These are phyloP conservation scores for Pharnaceum exiguum DNA, from an alignment of 148 eudicot genomes.

Conservation along the genomic window DNA sequence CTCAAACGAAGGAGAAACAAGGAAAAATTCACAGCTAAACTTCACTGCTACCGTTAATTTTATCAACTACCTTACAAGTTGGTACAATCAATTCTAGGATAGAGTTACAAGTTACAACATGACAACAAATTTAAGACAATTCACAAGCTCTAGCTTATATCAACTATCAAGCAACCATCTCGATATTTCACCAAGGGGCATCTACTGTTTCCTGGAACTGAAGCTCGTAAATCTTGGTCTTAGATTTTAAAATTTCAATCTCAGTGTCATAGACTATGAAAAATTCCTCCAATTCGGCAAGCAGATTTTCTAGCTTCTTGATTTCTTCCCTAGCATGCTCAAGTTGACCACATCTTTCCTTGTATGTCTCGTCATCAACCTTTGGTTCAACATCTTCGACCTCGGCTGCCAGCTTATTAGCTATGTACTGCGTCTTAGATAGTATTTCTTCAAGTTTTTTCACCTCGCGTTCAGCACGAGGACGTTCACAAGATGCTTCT, in stretches of 20 bases:
- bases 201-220: slow-evolving; percentile 41
- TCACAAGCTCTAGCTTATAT: no score
- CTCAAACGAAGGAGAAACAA: no score
- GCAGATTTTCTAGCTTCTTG: slow-evolving; percentile 27
- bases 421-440: slow-evolving; percentile 25
- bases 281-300: slow-evolving; percentile 31
- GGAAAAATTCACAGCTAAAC: no score
- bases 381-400: slow-evolving; percentile 22
- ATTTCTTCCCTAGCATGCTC: slow-evolving; percentile 21
- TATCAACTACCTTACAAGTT: no score
- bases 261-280: slow-evolving; percentile 25
- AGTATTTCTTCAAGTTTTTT: slow-evolving; percentile 31
- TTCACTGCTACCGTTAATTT: no score
- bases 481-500: slow-evolving; percentile 31
- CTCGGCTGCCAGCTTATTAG: slow-evolving; percentile 15
- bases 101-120: no score
- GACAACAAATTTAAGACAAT: no score
- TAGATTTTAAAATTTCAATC: slow-evolving; percentile 26
- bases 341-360: not conserved
- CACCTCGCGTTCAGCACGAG: slow-evolving; percentile 28
- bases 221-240: slow-evolving; percentile 33
- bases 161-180: not conserved
- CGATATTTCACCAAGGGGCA: slow-evolving; percentile 45
- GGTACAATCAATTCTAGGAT: no score
- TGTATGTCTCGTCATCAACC: slow-evolving; percentile 4